Evolutionary conservation across 257 asterid species (phyloP).

Genomic region (Nicotiana tabacum): DNA sequence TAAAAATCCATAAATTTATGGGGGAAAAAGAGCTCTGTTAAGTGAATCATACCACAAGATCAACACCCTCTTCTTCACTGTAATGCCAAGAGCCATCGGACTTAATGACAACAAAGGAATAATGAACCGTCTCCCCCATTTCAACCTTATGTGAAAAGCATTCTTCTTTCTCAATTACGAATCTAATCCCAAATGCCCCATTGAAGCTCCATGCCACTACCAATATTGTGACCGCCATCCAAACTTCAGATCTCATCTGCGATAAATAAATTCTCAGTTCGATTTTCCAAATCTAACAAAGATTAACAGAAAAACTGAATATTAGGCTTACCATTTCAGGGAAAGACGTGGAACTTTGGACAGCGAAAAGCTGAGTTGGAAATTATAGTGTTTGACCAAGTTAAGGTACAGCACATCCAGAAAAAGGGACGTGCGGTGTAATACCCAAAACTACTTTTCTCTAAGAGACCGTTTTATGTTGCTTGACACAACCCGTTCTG

Average conservation of each 20-base stretch:
- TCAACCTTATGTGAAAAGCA: slow-evolving; percentile 93
- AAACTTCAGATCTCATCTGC: slow-evolving; percentile 12
- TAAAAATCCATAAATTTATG: too few relatives aligned
- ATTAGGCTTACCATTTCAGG: background rate
- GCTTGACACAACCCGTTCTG: background rate
- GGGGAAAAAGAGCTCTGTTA: background rate
- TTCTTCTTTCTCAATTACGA: slow-evolving; percentile 86
- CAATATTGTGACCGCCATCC: slow-evolving; percentile 25
- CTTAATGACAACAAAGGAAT: slow-evolving; percentile 88
- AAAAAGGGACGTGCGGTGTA: background rate
- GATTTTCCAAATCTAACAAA: background rate
- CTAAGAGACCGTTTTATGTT: background rate
- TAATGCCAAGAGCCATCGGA: slow-evolving; percentile 79
- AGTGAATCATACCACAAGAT: slow-evolving; percentile 70
- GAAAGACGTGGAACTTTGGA: background rate
- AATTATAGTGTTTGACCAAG: background rate
- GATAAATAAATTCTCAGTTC: background rate
- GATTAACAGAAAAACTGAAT: background rate
- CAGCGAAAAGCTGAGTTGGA: too few relatives aligned
- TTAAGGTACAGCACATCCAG: background rate
- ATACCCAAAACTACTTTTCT: background rate
- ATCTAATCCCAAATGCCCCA: slow-evolving; percentile 71
- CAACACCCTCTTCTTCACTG: slow-evolving; percentile 75
- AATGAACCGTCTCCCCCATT: slow-evolving; percentile 80
- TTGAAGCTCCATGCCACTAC: slow-evolving; percentile 31